These are phyloP conservation scores for Candida multigemmis DNA, from an alignment of 805 yeast species.

Conservation along the genomic window DNA sequence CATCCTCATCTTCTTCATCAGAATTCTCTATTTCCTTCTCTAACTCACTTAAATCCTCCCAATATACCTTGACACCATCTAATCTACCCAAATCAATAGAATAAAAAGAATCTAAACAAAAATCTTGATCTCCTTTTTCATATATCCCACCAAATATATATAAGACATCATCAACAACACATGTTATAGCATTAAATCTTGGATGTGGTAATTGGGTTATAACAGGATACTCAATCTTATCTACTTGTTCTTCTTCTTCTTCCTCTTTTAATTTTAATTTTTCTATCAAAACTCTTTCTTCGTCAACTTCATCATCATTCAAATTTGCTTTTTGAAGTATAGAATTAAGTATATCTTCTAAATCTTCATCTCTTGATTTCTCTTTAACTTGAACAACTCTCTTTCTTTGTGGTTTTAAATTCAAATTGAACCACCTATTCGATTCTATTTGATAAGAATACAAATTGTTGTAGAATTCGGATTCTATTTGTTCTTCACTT, in stretches of 20 bases:
- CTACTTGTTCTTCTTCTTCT: conserved; percentile 31
- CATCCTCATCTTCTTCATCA: conserved; percentile 55
- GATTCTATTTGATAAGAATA: conserved; percentile 76
- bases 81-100: conserved; percentile 76
- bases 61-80: conserved; percentile 79
- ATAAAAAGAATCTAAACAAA: conserved; percentile 75
- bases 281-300: conserved; percentile 26
- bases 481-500: conserved; percentile 84
- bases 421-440: conserved; percentile 79
- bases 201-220: conserved; percentile 71
- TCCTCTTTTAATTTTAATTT: conserved; percentile 25
- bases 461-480: conserved; percentile 73
- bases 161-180: conserved; percentile 76
- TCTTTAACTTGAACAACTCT: conserved; percentile 30
- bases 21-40: conserved; percentile 46
- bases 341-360: conserved; percentile 72
- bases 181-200: conserved; percentile 76
- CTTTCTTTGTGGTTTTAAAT: conserved; percentile 54
- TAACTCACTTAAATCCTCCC: conserved; percentile 75
- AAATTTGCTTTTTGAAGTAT: conserved; percentile 68
- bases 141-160: conserved; percentile 87
- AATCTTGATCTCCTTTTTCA: conserved; percentile 85
- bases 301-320: conserved; percentile 50
- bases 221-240: conserved; percentile 43
- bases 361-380: conserved; percentile 62